Evolutionary conservation across 805 yeast species (phyloP), one percentile per base, ranked within the genome.

Genomic region (Lipomyces chichibuensis): DNA sequence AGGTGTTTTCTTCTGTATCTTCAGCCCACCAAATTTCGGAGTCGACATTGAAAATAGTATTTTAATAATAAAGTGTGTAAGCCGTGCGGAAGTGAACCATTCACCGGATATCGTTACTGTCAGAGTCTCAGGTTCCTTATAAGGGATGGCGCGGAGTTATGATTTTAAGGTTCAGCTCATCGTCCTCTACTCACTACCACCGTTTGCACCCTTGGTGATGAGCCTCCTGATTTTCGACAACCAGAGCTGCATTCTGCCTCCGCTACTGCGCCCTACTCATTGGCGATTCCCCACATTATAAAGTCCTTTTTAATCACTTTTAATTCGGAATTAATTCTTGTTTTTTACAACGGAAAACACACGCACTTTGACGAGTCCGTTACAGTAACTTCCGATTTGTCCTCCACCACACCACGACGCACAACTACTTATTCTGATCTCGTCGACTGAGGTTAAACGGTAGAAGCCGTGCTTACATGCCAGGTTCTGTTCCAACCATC

Each of bases 401-500:
- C 5, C 39, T 37, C 39, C 39, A 3, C 14, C 39, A 11, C 39
- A 37, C 49, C 8, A n/a, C 20, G 49, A 17, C 49, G 20, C 49
- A 43, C 23, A n/a, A 7, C 23, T 17, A 7, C 49, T n/a, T 17
- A 43, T 17, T n/a, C 23, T 43, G 49, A n/a, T 43, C 9, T 17
- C 20, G 23, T 17, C 49, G 49, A 43, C 20, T n/a, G 3, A 43
- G 23, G 11, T 17, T 9, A 25, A 39, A 13, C 32, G 51, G 46
- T 14, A 37, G 20, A 33, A 23, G n/a, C 32, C 29, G n/a, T 20
- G n/a, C 56, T 14, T 23, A 25, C 46, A 67, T 67, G 70, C 59
- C 67, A 37, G 66, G 60, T 17, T 39, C 65, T 43, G 87, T 92
- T 71, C 98, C 98, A 2, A 87, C 83, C 55, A 89, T 94, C 46